These are phyloP conservation scores for Proliferodiscus dingleyae DNA, from an alignment of 2,329 filamentous ascomycete species.

Conservation along the genomic window DNA sequence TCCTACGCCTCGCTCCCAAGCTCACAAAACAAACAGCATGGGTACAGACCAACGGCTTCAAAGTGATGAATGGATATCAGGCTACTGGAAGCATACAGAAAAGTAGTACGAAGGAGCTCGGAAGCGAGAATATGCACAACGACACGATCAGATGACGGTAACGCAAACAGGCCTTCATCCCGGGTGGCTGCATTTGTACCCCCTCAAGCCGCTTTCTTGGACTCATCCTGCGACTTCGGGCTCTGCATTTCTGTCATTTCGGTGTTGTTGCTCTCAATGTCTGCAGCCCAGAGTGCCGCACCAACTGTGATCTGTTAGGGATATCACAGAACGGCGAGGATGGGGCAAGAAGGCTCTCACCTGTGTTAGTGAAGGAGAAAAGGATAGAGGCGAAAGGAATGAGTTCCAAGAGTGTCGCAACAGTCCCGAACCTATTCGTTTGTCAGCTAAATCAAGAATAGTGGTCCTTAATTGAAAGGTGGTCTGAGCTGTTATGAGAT, in stretches of 20 bases:
- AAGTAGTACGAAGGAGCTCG: constrained; percentile 9
- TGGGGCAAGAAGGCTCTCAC: constrained; percentile 38
- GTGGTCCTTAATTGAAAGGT: too few relatives aligned
- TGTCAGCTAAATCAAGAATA: background rate
- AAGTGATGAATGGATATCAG: background rate
- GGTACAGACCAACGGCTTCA: background rate
- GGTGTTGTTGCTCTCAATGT: constrained; percentile 52
- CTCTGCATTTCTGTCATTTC: constrained; percentile 24
- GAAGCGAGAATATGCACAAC: constrained; percentile 10
- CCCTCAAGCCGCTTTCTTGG: constrained; percentile 19
- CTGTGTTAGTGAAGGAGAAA: constrained; percentile 85
- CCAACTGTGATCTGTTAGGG: constrained; percentile 3
- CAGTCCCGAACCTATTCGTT: constrained; percentile 62
- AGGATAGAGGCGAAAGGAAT: constrained; percentile 76
- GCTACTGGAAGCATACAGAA: constrained; percentile 9
- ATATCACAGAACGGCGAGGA: background rate
- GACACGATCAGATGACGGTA: constrained; percentile 10
- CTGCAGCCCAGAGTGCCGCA: background rate
- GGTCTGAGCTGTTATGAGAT: too few relatives aligned
- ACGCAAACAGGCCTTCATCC: constrained; percentile 13
- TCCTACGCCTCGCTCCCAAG: constrained; percentile 1
- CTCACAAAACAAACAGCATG: background rate
- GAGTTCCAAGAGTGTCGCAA: constrained; percentile 78
- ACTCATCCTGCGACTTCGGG: constrained; percentile 12
- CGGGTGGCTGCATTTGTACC: constrained; percentile 19